These are phyloP conservation scores for Saprolegnia parasitica DNA, from an alignment of 352 stramenopile species.

Conservation along the genomic window DNA sequence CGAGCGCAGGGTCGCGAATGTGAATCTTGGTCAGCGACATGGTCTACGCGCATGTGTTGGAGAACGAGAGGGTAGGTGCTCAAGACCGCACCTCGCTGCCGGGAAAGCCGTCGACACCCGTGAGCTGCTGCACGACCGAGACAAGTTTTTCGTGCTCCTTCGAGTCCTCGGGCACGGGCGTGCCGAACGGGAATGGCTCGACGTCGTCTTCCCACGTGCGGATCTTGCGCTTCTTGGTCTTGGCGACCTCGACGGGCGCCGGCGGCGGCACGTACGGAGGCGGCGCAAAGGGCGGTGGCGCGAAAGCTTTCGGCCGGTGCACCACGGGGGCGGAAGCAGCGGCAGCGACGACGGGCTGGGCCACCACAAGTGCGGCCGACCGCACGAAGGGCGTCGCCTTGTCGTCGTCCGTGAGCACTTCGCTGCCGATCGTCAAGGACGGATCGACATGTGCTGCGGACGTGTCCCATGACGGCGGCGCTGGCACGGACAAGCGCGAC, in stretches of 20 bases:
- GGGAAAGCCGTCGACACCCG: slow-evolving; percentile 62
- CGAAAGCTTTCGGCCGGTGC: background rate
- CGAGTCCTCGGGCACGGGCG: slow-evolving; percentile 50
- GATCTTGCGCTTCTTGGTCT: slow-evolving; percentile 78
- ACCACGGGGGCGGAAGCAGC: background rate
- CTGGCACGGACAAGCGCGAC: slow-evolving; percentile 43
- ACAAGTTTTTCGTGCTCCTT: slow-evolving; percentile 56
- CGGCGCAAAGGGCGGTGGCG: slow-evolving; percentile 1
- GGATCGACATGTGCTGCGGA: slow-evolving; percentile 5
- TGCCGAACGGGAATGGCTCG: slow-evolving; percentile 51
- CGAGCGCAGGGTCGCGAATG: slow-evolving; percentile 61
- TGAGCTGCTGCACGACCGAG: slow-evolving; percentile 61
- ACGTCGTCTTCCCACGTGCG: slow-evolving; percentile 83
- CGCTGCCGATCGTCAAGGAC: slow-evolving; percentile 40
- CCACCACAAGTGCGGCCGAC: background rate
- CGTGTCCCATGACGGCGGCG: slow-evolving; percentile 59
- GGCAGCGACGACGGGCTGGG: slow-evolving; percentile 21
- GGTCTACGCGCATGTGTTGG: slow-evolving; percentile 40
- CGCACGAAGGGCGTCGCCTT: slow-evolving; percentile 53
- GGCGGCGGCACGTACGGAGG: slow-evolving; percentile 63
- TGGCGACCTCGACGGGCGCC: slow-evolving; percentile 56
- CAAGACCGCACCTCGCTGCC: slow-evolving; percentile 63
- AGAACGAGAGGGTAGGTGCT: background rate
- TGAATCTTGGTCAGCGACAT: slow-evolving; percentile 83
- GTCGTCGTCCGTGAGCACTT: slow-evolving; percentile 69